Evolutionary conservation across 768 basidiomycete species (phyloP).

Genomic region (Hydnomerulius pinastri): DNA sequence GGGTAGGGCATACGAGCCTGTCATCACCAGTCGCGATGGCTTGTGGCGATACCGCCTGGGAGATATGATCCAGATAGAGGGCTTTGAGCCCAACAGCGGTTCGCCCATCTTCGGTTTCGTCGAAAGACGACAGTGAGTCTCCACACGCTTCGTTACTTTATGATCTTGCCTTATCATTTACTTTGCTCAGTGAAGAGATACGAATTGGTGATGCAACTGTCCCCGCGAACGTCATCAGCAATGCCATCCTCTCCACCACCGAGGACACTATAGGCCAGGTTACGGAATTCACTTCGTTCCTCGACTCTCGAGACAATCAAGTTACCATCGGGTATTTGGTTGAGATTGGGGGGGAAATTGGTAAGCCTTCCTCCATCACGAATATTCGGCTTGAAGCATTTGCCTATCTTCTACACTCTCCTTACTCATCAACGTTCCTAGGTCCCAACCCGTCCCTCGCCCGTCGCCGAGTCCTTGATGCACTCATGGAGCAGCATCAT

Average conservation of each 20-base stretch:
- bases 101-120: slow-evolving; percentile 5
- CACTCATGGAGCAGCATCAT: not conserved
- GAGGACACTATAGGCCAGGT: not conserved
- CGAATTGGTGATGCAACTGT: not conserved
- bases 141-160: too few species aligned
- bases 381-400: not conserved
- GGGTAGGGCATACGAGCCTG: slow-evolving; percentile 3
- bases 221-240: not conserved
- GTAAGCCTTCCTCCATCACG: not conserved
- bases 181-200: not conserved
- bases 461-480: not conserved
- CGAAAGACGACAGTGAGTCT: slow-evolving; percentile 5
- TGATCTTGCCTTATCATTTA: not conserved
- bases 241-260: not conserved
- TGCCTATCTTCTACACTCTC: too few species aligned
- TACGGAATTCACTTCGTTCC: not conserved
- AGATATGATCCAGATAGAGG: not conserved
- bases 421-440: not conserved
- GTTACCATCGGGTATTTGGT: not conserved
- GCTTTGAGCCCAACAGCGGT: slow-evolving; percentile 2
- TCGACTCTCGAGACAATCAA: not conserved
- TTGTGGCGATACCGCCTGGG: slow-evolving; percentile 8
- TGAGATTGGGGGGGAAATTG: not conserved
- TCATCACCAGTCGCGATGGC: slow-evolving; percentile 3
- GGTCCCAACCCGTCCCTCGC: not conserved